Conservation (phyloP, 176 grass and related monocot species). For the Chrysopogon serrulatus region DNA sequence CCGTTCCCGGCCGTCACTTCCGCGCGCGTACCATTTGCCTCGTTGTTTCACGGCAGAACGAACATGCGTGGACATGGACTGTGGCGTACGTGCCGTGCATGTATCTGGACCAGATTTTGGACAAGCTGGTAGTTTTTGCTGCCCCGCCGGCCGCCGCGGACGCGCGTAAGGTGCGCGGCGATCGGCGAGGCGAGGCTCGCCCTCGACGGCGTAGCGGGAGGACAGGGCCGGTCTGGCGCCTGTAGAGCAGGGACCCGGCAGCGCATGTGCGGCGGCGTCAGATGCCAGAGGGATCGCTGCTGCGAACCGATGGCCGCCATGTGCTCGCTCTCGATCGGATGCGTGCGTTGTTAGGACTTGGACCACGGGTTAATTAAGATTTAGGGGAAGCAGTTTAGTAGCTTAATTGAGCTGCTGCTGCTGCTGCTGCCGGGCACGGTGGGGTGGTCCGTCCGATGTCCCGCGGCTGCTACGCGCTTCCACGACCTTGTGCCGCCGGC, state of each 20-base stretch:
- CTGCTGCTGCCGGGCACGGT: not conserved
- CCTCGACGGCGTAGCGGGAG: too few species aligned
- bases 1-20: not conserved
- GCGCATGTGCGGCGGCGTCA: conserved; percentile 22
- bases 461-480: not conserved
- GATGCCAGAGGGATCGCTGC: not conserved
- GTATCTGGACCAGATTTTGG: not conserved
- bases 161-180: not conserved
- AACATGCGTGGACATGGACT: not conserved
- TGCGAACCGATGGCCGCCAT: not conserved
- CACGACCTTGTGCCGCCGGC: not conserved
- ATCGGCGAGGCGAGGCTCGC: too few species aligned
- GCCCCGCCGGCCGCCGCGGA: too few species aligned
- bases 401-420: not conserved
- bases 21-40: not conserved
- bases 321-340: not conserved
- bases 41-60: not conserved
- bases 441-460: not conserved
- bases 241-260: conserved; percentile 4
- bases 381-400: not conserved
- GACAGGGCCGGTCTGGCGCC: too few species aligned
- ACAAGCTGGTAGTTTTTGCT: not conserved
- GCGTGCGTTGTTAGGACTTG: not conserved
- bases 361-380: conserved; percentile 1
- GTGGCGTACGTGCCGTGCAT: not conserved